phyloP scores from a whole-genome alignment of 108 stramenopile genomes.

The Skeletonema menzelii region DNA sequence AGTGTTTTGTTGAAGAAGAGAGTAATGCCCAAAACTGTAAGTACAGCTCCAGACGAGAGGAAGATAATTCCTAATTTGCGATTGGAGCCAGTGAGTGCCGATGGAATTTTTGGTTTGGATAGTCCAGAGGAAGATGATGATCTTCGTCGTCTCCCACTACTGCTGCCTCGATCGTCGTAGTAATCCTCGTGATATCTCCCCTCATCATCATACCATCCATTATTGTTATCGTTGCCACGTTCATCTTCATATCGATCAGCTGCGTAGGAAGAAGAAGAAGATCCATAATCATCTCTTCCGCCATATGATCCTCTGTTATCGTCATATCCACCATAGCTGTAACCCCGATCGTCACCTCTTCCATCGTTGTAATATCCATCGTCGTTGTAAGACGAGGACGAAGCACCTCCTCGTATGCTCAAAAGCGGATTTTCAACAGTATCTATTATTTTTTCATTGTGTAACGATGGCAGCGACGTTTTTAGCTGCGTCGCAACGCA shows the following conservation, averaged over 20 bases:
- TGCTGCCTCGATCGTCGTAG: slow-evolving; percentile 9
- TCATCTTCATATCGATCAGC: slow-evolving; percentile 28
- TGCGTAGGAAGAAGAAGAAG: slow-evolving; percentile 5
- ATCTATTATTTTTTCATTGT: not conserved
- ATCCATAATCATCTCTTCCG: slow-evolving; percentile 6
- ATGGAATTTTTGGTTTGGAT: slow-evolving; percentile 19
- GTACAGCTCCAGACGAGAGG: slow-evolving; percentile 66
- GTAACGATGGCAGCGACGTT: not conserved
- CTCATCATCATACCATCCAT: slow-evolving; percentile 47
- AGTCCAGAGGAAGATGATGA: not conserved
- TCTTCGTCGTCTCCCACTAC: slow-evolving; percentile 1
- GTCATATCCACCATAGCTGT: slow-evolving; percentile 10
- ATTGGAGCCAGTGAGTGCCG: slow-evolving; percentile 44
- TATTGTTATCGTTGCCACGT: slow-evolving; percentile 3
- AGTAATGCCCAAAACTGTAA: slow-evolving; percentile 83
- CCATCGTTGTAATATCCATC: slow-evolving; percentile 14
- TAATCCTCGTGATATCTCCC: slow-evolving; percentile 31
- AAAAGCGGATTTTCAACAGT: not conserved
- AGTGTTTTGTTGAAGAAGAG: slow-evolving; percentile 95
- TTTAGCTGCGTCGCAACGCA: not conserved
- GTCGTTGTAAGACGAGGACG: slow-evolving; percentile 18
- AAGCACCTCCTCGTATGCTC: slow-evolving; percentile 25
- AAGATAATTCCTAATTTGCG: slow-evolving; percentile 73
- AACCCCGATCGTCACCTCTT: not conserved
- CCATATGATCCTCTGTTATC: not conserved